Base-by-base conservation (phyloP, 768 basidiomycete genomes). In the Boletus rubropictus region DNA sequence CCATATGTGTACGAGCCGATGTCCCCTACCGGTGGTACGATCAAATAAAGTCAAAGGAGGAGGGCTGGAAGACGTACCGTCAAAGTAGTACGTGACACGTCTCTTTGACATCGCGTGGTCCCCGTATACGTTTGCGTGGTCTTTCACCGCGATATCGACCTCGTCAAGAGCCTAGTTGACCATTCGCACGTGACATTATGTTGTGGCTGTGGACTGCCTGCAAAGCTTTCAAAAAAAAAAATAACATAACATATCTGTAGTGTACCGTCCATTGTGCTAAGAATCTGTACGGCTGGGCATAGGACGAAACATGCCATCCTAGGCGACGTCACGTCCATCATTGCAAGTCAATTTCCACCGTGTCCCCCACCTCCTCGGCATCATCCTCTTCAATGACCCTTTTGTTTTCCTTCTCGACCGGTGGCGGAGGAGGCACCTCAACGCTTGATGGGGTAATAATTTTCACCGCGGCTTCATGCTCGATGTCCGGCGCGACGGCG, bases 1-100 rank as follows among this genome's bases (percentile, higher is more conserved):
- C 90, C 91, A 62, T 91, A 95, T 1, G 87, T 86, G 61, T 86
- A 84, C 27, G 78, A 70, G 20, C 82, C 82, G 24, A 88, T 78
- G 54, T 90, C 86, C 43, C 73, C 87, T 90, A 49, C 40, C 22
- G 17, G 21, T 36, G 9, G 41, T 47, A 37, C 18, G 28, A 39
- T 50, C 10, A 45, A 33, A 48, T 22, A 44, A 22, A 28, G 48
- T 32, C 12, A n/a, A 28, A 1, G 33, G 14, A n/a, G 32, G 32
- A 21, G 38, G 1, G 44, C 29, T 14, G 1, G 4, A 40, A 37
- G n/a, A 57, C 79, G 39, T 53, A 86, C 86, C 64, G 53, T 90
- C 88, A 53, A 87, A 89, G 64, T 82, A 90, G 59, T 91, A 90
- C 11, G 86, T 74, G 8, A 91, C 87, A 51, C 86, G 79, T 56